phyloP scores from a whole-genome alignment of 2,329 filamentous ascomycete species.

The Clonostachys solani region DNA sequence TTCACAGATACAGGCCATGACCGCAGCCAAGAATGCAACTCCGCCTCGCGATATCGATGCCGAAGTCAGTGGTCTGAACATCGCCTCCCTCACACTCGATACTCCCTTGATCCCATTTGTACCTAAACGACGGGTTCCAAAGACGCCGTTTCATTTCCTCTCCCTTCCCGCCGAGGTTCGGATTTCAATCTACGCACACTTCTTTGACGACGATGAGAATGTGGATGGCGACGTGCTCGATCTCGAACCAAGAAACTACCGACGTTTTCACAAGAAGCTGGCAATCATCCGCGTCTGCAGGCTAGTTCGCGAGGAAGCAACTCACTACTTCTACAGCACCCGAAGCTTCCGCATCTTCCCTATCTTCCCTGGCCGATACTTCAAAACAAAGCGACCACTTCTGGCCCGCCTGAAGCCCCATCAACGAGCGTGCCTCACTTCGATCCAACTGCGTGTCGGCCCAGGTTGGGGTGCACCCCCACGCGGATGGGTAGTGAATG shows the following conservation, averaged over 20 bases:
- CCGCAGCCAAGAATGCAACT: too few relatives aligned
- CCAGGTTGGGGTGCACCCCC: slow-evolving; percentile 71
- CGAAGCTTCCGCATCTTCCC: slow-evolving; percentile 65
- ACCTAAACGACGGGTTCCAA: slow-evolving; percentile 20
- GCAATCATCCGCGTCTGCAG: slow-evolving; percentile 57
- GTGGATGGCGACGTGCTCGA: slow-evolving; percentile 44
- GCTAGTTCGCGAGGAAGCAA: slow-evolving; percentile 58
- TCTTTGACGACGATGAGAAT: slow-evolving; percentile 42
- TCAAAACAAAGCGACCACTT: slow-evolving; percentile 70
- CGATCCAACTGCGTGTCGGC: slow-evolving; percentile 66
- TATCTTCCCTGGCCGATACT: slow-evolving; percentile 58
- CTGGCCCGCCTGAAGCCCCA: slow-evolving; percentile 59
- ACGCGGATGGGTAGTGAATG: slow-evolving; percentile 64
- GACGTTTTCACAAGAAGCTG: slow-evolving; percentile 54
- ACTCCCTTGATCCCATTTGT: slow-evolving; percentile 23
- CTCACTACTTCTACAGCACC: slow-evolving; percentile 60
- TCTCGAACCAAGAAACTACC: slow-evolving; percentile 62
- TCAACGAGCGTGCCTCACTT: slow-evolving; percentile 56
- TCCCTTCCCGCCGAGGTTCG: slow-evolving; percentile 66
- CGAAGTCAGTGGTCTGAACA: slow-evolving; percentile 27
- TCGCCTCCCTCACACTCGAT: slow-evolving; percentile 38
- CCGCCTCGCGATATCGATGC: neutral
- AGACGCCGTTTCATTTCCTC: slow-evolving; percentile 59
- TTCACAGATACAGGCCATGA: too few relatives aligned
- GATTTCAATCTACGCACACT: slow-evolving; percentile 61